Conservation (phyloP, 1,284 basidiomycete genomes). For the Marasmius oreades region DNA sequence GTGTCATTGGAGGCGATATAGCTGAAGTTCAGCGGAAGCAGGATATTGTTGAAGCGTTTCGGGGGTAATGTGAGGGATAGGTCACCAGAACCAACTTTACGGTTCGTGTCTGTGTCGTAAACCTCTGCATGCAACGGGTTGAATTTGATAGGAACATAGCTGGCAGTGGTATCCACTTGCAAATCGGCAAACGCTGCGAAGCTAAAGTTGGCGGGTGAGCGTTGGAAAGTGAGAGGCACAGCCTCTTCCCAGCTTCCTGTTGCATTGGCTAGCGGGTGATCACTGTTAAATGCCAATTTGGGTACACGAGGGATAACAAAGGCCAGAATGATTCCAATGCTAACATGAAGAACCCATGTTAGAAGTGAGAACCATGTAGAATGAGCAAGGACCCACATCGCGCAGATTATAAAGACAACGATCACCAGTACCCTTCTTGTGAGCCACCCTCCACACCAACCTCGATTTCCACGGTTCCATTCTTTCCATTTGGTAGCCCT, state of each 20-base stretch:
- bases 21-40: slow-evolving; percentile 75
- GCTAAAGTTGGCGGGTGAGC: slow-evolving; percentile 79
- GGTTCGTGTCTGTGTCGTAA: slow-evolving; percentile 61
- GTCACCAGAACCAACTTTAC: slow-evolving; percentile 64
- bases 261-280: slow-evolving; percentile 55
- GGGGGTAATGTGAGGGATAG: slow-evolving; percentile 57
- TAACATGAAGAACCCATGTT: slow-evolving; percentile 26
- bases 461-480: slow-evolving; percentile 72
- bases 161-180: slow-evolving; percentile 67
- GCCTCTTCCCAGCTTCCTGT: slow-evolving; percentile 50
- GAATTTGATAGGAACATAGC: slow-evolving; percentile 75
- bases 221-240: slow-evolving; percentile 61
- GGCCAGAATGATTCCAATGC: slow-evolving; percentile 65
- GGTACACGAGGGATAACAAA: slow-evolving; percentile 83
- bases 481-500: slow-evolving; percentile 56
- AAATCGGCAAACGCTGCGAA: slow-evolving; percentile 75
- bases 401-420: slow-evolving; percentile 57
- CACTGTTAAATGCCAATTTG: slow-evolving; percentile 55
- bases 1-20: slow-evolving; percentile 78
- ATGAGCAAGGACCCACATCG: slow-evolving; percentile 49
- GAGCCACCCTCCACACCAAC: slow-evolving; percentile 75
- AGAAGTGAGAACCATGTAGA: slow-evolving; percentile 7
- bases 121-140: slow-evolving; percentile 60
- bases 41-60: slow-evolving; percentile 55
- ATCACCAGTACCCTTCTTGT: slow-evolving; percentile 70